Base-by-base conservation (phyloP, 2,329 filamentous ascomycete genomes). In the Cryoendolithus antarcticus region DNA sequence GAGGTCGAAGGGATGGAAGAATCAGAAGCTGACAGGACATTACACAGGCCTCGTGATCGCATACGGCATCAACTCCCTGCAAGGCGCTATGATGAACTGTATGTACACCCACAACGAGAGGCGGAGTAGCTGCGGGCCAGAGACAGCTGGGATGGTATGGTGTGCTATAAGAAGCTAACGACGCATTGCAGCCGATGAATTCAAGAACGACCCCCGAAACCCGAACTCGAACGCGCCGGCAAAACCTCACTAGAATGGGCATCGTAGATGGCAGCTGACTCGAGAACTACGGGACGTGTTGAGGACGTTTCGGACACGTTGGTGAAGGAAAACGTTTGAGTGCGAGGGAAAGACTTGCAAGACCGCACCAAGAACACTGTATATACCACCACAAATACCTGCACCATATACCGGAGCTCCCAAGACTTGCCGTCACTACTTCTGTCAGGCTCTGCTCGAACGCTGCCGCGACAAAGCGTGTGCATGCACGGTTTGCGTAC, bases 131-230 rank as follows among this genome's bases (percentile, higher is more conserved):
- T 34, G 32, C 8, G 32, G n/a, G n/a, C n/a, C n/a, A n/a, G n/a
- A n/a, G n/a, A n/a, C n/a, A n/a, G n/a, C n/a, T n/a, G n/a, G 12
- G 11, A 34, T 12, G 6, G 32, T 11, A 33, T 33, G 32, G 32
- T 10, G 29, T n/a, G n/a, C 9, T 15, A 11, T 5, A 4, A 11
- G 32, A 33, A 33, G 32, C 32, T 9, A n/a, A 19, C 24, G 7
- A 12, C 10, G 10, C 7, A 30, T 32, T 19, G 48, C 55, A 96
- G 89, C 78, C 71, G 84, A 83, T 56, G 86, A 96, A 71, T 95
- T 76, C 77, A 93, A 88, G 80, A 93, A 94, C 73, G 89, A 96
- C 69, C 86, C 88, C 52, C 80, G 88, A 66, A 95, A 95, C 76
- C 79, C 78, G 51, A 69, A 71, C 39, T 56, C 55, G 35, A 64